A percentile compares a stretch with the other conserved stretches of the same genome.
Conservation (phyloP, 208 protist species). For the Trypanosoma vivax region DNA sequence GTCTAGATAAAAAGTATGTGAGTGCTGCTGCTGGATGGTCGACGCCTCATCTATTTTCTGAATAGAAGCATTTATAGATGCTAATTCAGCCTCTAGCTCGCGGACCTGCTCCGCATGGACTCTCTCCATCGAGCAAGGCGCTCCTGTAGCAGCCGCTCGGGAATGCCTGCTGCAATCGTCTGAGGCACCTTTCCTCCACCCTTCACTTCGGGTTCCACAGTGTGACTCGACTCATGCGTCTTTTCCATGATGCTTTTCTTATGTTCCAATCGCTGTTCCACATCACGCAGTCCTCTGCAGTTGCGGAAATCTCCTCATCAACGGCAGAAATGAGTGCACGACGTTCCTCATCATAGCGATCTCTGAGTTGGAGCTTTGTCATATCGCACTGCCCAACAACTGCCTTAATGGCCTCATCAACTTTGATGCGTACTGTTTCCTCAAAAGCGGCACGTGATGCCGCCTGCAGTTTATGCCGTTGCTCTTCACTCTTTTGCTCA, state of each 20-base stretch:
- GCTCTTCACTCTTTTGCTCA: conserved; percentile 33
- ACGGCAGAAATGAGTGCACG: conserved; percentile 37
- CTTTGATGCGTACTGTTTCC: conserved; percentile 29
- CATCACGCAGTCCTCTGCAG: conserved; percentile 29
- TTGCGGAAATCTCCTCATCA: conserved; percentile 53
- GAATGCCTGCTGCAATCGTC: not conserved
- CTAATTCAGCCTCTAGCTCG: conserved; percentile 13
- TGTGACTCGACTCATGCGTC: not conserved
- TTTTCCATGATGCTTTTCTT: not conserved
- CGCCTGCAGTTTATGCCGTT: conserved; percentile 15
- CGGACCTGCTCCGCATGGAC: conserved; percentile 12
- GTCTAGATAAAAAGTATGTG: not conserved
- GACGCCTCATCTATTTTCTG: conserved; percentile 4
- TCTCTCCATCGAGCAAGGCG: conserved; percentile 9
- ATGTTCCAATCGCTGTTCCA: conserved; percentile 12
- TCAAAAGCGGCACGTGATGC: conserved; percentile 34
- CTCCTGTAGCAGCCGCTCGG: conserved; percentile 1
- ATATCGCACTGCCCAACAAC: conserved; percentile 25
- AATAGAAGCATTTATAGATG: conserved; percentile 3
- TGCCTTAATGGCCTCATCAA: conserved; percentile 26
- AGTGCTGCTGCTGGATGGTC: not conserved
- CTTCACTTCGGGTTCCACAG: too few species aligned
- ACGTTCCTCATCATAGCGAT: conserved; percentile 45
- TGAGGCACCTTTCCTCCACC: too few species aligned
- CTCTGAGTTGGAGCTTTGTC: conserved; percentile 14